Conservation (phyloP, 345 rosid species). For the Cardiospermum halicacabum region DNA sequence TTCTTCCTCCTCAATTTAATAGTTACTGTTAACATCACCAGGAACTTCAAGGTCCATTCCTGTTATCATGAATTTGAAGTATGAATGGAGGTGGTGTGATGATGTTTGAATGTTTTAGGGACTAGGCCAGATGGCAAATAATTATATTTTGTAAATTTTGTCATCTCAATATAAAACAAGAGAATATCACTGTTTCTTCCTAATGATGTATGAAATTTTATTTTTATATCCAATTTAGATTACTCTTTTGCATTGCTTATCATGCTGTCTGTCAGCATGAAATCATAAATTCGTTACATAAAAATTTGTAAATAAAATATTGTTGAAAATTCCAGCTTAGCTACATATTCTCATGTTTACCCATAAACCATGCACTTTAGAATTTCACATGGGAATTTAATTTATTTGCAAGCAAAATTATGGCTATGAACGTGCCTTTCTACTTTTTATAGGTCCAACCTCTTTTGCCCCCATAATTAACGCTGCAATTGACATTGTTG, state of each 20-base stretch:
- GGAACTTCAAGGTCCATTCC: neutral
- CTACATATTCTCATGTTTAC: neutral
- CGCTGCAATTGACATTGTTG: conserved; percentile 83
- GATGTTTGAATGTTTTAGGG: neutral
- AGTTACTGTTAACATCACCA: neutral
- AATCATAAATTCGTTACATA: neutral
- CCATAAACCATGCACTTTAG: neutral
- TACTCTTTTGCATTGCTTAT: neutral
- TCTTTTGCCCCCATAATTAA: conserved; percentile 89
- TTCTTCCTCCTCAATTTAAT: too few species aligned
- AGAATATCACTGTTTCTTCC: neutral
- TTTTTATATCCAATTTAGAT: neutral
- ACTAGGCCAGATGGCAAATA: neutral
- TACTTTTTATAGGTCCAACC: conserved; percentile 64
- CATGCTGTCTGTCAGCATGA: neutral
- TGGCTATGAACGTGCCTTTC: conserved; percentile 3
- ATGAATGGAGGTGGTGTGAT: neutral
- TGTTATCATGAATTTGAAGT: neutral
- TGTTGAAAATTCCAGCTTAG: neutral
- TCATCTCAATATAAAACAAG: neutral
- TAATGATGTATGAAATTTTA: neutral
- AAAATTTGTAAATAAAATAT: neutral
- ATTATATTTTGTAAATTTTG: neutral
- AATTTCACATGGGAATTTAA: neutral
- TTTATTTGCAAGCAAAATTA: neutral